Percentiles rank a stretch among this genome's conserved stretches.
Evolutionary conservation across 768 basidiomycete species (phyloP).

Genomic region (Coprinopsis sp.): DNA sequence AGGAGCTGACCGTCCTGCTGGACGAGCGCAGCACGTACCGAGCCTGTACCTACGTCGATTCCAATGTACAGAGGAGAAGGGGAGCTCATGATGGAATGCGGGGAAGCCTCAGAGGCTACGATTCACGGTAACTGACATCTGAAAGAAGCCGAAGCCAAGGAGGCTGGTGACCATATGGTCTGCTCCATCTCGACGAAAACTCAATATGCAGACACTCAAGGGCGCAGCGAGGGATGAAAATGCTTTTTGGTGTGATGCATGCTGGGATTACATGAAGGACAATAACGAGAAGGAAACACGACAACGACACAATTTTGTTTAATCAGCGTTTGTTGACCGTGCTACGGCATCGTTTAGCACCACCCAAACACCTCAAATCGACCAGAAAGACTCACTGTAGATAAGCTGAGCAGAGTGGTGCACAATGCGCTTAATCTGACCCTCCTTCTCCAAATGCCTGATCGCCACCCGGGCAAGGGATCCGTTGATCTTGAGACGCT

Average conservation of each 20-base stretch:
- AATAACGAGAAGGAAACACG: constrained; percentile 16
- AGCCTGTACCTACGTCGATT: constrained; percentile 89
- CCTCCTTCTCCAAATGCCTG: constrained; percentile 88
- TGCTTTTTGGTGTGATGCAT: too few species aligned
- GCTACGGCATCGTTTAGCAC: too few species aligned
- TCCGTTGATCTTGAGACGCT: constrained; percentile 96
- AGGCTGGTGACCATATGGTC: too few species aligned
- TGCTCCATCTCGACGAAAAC: too few species aligned
- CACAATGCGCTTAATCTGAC: constrained; percentile 91
- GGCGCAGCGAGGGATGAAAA: too few species aligned
- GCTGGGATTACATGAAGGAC: constrained; percentile 27
- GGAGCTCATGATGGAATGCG: constrained; percentile 1
- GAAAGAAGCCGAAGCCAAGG: neutral
- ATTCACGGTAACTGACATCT: constrained; percentile 3
- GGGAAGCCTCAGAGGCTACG: too few species aligned
- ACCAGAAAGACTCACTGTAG: constrained; percentile 72
- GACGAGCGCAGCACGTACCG: constrained; percentile 82
- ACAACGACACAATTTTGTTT: constrained; percentile 20
- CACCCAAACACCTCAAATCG: too few species aligned
- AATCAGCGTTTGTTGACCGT: constrained; percentile 49
- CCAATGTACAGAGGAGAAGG: constrained; percentile 54
- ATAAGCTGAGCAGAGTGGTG: constrained; percentile 93
- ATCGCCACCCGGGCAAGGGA: constrained; percentile 90
- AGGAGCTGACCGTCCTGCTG: constrained; percentile 61
- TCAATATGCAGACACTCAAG: too few species aligned